Evolutionary conservation across 495 filamentous ascomycete genomes (phyloP), one percentile per base, ranked within the genome.

Genomic region (Ascodesmis nigricans): DNA sequence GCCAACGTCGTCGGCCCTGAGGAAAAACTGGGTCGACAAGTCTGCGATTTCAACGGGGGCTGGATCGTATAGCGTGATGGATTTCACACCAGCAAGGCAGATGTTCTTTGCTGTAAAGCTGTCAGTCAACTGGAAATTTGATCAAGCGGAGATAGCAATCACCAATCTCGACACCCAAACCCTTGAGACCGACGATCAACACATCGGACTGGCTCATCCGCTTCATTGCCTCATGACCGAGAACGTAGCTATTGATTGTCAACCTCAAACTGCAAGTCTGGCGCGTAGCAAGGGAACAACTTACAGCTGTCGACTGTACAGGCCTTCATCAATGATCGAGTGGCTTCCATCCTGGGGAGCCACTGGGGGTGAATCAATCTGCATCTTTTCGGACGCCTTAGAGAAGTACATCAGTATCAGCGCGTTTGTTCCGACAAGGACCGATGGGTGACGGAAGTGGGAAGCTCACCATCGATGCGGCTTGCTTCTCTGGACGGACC

Each of bases 161-260:
- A 72, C 68, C 68, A 50, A 99, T 91, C 58, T 99, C 90, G 31
- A 92, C 82, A 58, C 90, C 90, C 21, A 99, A 67, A 13, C 90
- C 87, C 53, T 82, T 80, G 44, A 93, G 58, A 34, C 90, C 90
- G 33, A 81, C 77, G 33, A 99, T 68, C 13, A 99, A 75, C 28
- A 99, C 70, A 54, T 95, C 82, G 14, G 90, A 95, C 31, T 81
- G 76, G 53, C 82, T 67, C 90, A 99, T 99, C 36, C 83, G 78
- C 61, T 91, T 95, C 90, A 99, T 99, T 34, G 90, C 90, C 62
- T 99, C 90, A 57, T 95, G 90, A 20, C 90, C 90, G 38, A 99
- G 70, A 33, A 97, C 87, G 55, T 97, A 91, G 29, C 65, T 67
- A 28, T 31, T 21, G 22, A 37, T 13, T 31, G 35, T 13, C 26